Conservation (phyloP, 768 basidiomycete genomes). For the Tulasnella sp. region DNA sequence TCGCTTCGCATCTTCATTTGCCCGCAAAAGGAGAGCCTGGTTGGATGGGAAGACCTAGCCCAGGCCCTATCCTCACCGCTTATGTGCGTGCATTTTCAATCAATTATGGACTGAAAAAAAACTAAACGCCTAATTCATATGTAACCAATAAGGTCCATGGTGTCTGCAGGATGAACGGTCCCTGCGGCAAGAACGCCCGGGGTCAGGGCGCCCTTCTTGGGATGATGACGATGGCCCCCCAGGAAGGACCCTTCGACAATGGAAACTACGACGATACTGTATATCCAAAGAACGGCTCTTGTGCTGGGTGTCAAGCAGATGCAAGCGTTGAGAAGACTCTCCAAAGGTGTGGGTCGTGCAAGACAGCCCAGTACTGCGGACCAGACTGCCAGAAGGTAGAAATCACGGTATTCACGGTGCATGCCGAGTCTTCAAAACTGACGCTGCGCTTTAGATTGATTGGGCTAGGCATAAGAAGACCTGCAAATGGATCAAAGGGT, state of each 20-base stretch:
- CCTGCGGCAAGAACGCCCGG: background rate
- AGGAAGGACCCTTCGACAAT: background rate
- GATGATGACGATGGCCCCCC: background rate
- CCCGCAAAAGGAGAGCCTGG: conserved; percentile 2
- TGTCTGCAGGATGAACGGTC: background rate
- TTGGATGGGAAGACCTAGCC: conserved; percentile 11
- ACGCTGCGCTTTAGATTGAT: background rate
- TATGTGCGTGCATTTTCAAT: background rate
- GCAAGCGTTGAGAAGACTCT: conserved; percentile 3
- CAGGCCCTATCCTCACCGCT: background rate
- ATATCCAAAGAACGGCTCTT: conserved; percentile 8
- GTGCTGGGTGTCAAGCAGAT: background rate
- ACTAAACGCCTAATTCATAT: no score
- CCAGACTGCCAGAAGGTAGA: background rate
- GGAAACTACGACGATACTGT: background rate
- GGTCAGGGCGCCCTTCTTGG: background rate
- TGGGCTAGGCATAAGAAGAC: conserved; percentile 4
- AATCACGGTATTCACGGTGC: background rate
- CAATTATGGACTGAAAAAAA: background rate
- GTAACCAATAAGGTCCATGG: background rate
- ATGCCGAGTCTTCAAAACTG: background rate
- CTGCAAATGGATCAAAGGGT: conserved; percentile 11
- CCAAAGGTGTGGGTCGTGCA: background rate
- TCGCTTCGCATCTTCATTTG: conserved; percentile 13
- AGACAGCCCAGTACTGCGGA: background rate